Base-by-base conservation (phyloP, 2,329 filamentous ascomycete genomes). In the Parafenestella ontariensis region DNA sequence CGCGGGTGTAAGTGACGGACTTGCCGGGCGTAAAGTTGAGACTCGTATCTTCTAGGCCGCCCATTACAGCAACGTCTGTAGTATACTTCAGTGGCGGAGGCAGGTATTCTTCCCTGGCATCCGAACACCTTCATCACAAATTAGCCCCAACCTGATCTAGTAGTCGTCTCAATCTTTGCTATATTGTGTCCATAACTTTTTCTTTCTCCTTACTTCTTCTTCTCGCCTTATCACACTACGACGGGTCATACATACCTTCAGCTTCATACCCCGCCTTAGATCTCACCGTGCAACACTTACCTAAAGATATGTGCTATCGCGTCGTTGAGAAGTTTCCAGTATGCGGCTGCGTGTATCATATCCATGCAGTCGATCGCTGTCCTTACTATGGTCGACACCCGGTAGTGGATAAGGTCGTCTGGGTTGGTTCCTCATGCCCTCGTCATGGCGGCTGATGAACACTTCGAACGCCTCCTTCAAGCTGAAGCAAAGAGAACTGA, bases 331-430 rank as follows among this genome's bases (percentile, higher is more conserved):
- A 68, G 45, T 76, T 70, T 46, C 66, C 74, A 3, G 71, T 68
- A n/a, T 76, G 74, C 45, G 72, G 72, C 21, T 76, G 73, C 56
- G 62, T 66, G 21, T 76, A 76, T 49, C 67, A 74, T 46, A 60
- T 68, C 10, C 73, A 76, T 50, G 67, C 68, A 3, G 66, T 76
- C n/a, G 72, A 76, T 41, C 64, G 66, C 18, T 76, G 74, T 46
- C 59, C 69, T 5, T 68, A 61, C 28, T 68, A 67, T 49, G 72
- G 72, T 43, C 67, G 67, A 10, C 71, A 74, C 56, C 20, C 58
- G 5, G 68, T 73, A 6, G 61, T 63, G 10, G 70, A 74, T 36
- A 69, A 63, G 37, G 40, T 72, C 21, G 55, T 74, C 29, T 69
- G 68, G 49, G 71, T 74, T 17, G 71, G 71, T 7, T 65, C 65